Evolutionary conservation across 2,329 filamentous ascomycete species (phyloP).

Genomic region (Aureobasidium musti): DNA sequence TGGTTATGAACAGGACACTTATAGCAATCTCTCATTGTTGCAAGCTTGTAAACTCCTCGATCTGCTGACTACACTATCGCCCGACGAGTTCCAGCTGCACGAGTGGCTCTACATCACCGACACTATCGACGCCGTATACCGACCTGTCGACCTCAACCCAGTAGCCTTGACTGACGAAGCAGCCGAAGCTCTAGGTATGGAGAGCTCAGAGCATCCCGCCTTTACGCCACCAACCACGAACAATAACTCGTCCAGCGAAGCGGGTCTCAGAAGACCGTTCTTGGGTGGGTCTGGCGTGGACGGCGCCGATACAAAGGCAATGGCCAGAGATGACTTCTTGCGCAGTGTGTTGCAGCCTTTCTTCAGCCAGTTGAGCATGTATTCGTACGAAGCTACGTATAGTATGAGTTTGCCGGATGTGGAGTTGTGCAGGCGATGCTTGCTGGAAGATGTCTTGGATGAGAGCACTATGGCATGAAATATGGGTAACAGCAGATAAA

Average conservation of each 20-base stretch:
- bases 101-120: slow-evolving; percentile 98
- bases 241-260: neutral
- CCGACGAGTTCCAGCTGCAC: slow-evolving; percentile 96
- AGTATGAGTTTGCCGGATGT: slow-evolving; percentile 72
- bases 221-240: slow-evolving; percentile 17
- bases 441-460: slow-evolving; percentile 41
- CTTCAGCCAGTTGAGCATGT: slow-evolving; percentile 88
- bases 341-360: slow-evolving; percentile 81
- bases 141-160: slow-evolving; percentile 67
- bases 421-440: slow-evolving; percentile 55
- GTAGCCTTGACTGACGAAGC: slow-evolving; percentile 82
- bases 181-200: slow-evolving; percentile 68
- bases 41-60: slow-evolving; percentile 96
- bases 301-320: slow-evolving; percentile 55
- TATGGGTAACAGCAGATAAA: neutral
- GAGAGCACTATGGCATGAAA: slow-evolving; percentile 52
- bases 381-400: slow-evolving; percentile 90
- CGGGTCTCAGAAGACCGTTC: slow-evolving; percentile 44
- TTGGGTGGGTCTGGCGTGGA: slow-evolving; percentile 59
- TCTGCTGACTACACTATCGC: slow-evolving; percentile 77
- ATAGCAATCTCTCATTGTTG: slow-evolving; percentile 73
- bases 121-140: slow-evolving; percentile 93
- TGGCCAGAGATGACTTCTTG: slow-evolving; percentile 63
- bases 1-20: slow-evolving; percentile 70
- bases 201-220: slow-evolving; percentile 38